Evolutionary conservation across 176 grass and related monocot species (phyloP), one percentile per base, ranked within the genome.

Genomic region (Chloris gayana): DNA sequence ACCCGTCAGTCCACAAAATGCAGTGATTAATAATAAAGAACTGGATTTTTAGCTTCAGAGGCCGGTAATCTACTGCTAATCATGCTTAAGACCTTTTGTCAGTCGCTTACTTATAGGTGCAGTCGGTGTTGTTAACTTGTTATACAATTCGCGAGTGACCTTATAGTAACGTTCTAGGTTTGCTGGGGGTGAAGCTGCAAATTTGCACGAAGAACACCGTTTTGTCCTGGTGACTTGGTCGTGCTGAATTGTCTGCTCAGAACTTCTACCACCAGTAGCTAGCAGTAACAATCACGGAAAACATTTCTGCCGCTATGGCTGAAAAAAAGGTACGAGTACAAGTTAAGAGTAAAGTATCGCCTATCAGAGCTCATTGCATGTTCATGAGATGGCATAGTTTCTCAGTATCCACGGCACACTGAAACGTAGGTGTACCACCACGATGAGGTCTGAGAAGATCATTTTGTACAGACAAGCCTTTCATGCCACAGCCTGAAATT

Each of bases 151-250:
- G 9, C 21, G 79, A 47, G 4, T 19, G 35, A 45, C 39, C 12
- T 44, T 69, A 9, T 42, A 32, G 9, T 42, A 44, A 44, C 11
- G 79, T 18, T 9, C 44, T 3, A 26, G 21, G 6, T 74, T 66
- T 21, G 2, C 15, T 2, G 14, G 25, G 67, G 77, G 26, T n/a
- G 35, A 58, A 34, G 26, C 21, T 74, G 77, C 69, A 80, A 80
- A 86, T 4, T 32, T 68, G 2, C 42, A 8, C 12, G 21, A 44
- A 29, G 59, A 73, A 74, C 69, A 57, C 24, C 58, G 44, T 56
- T 45, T 74, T 74, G 84, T 53, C 69, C 46, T 21, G 47, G 47
- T 58, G 84, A 80, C 76, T 73, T 26, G 60, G 84, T 80, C 76
- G 14, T 26, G 68, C 44, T 45, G 60, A 58, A 80, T 74, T 45